Base-by-base conservation (phyloP, 495 filamentous ascomycete genomes). In the Penicillium lividum region DNA sequence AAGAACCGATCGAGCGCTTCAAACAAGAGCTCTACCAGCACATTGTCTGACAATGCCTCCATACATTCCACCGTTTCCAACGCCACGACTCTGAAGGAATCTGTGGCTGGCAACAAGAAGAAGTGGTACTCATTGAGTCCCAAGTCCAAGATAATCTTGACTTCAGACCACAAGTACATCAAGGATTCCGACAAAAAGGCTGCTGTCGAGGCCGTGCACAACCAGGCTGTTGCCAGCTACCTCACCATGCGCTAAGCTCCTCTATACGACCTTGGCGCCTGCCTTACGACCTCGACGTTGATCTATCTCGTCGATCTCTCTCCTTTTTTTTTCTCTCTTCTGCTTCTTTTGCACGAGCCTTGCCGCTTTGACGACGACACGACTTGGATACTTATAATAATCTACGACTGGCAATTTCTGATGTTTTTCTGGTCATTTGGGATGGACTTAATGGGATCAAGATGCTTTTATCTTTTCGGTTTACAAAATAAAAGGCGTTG, bases 211-310 rank as follows among this genome's bases (percentile, higher is more conserved):
- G 61, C 62, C 6, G 8, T 70, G 5, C 72, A 72, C 53, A 57
- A 72, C 15, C 66, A 72, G 36, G 72, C 72, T 42, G 30, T 73
- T 30, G 67, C 66, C n/a, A 68, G 47, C 44, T 74, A 74, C 54
- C 50, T 73, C 47, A 60, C 60, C 38, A 27, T 64, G 46, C 72
- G 72, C 30, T 74, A 54, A 60, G 27, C 30, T 40, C 1, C 10
- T 40, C 34, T 33, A 38, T 22, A 52, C 33, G 16, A 28, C 31
- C 48, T 51, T 15, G n/a, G 28, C 28, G 48, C 4, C 22, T 34
- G 8, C 34, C 48, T 4, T 34, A 18, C 29, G 9, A 7, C 28
- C 18, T 25, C 30, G 46, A 57, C 30, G 38, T 29, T 25, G 11
- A 29, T 29, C 28, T 11, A 34, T 46, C 5, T 40, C 25, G 22